Evolutionary conservation across 352 stramenopile genomes (phyloP), one percentile per base, ranked within the genome.

Genomic region (Blastocystis sp.): DNA sequence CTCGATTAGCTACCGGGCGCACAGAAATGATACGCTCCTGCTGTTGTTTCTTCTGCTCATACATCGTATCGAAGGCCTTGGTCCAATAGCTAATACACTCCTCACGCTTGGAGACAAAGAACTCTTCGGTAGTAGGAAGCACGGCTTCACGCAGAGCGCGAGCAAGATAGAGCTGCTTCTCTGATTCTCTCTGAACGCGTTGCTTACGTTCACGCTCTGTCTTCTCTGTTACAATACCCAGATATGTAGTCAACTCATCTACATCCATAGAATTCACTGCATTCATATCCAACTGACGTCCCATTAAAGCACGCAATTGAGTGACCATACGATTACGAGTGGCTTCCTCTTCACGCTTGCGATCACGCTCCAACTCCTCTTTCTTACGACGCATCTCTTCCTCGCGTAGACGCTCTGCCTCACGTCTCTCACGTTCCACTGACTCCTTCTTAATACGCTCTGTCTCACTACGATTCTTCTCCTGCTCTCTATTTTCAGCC

Each of bases 1-100:
- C n/a, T 6, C 30, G 19, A 4, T 51, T 19, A 22, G 33, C 27
- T 6, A 77, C 35, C 33, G 64, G 64, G 4, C 37, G 30, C 33
- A 77, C 37, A 40, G 30, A 4, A 40, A 3, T 22, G 27, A 33
- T 33, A 9, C 24, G 60, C 60, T 70, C 60, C 60, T 70, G 13
- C 24, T 44, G 60, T 22, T 77, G 17, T 35, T 77, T 77, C 64
- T 77, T 77, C 64, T 77, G 64, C 35, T 44, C 33, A 48, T 77
- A 77, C 33, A 51, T 19, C 27, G 30, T 51, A 6, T 77, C 64
- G 35, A 77, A 77, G 33, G 11, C 9, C 33, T 56, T 24, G 15
- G 5, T 56, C 64, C 64, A 77, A 35, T 77, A 77, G 11, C 2
- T 35, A 27, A 57, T 35, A 19, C 37, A 33, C 33, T 24, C 19